Conservation (phyloP, 345 rosid genomes). For the Garcia nutans region DNA sequence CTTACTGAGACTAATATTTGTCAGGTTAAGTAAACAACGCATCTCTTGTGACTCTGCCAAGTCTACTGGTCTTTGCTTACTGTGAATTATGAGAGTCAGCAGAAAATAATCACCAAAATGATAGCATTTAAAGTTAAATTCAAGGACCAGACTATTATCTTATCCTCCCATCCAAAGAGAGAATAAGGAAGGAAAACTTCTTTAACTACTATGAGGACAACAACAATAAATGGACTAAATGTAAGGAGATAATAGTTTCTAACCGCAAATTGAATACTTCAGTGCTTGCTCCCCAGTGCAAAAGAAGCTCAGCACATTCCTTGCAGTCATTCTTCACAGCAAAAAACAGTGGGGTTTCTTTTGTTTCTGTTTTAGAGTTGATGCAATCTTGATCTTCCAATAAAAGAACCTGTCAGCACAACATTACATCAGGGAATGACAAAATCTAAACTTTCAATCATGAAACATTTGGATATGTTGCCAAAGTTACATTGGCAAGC, state of each 20-base stretch:
- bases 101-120: slow-evolving; percentile 11
- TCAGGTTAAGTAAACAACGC: slow-evolving; percentile 66
- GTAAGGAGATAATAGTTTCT: slow-evolving; percentile 26
- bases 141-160: neutral
- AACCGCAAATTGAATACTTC: slow-evolving; percentile 81
- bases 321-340: slow-evolving; percentile 72
- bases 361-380: slow-evolving; percentile 51
- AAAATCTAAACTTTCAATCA: neutral
- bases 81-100: slow-evolving; percentile 29
- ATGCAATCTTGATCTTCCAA: slow-evolving; percentile 48
- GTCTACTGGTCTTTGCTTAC: slow-evolving; percentile 78
- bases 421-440: slow-evolving; percentile 17
- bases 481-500: neutral
- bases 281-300: slow-evolving; percentile 58
- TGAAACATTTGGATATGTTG: neutral
- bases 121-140: slow-evolving; percentile 17
- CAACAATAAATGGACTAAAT: neutral
- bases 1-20: slow-evolving; percentile 66
- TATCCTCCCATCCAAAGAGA: too few species aligned
- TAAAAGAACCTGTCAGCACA: slow-evolving; percentile 50
- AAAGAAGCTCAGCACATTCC: slow-evolving; percentile 72
- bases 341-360: slow-evolving; percentile 81
- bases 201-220: neutral
- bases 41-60: slow-evolving; percentile 79
- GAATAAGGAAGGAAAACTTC: neutral